Base-by-base conservation (phyloP, 768 basidiomycete species). In the Calocybe indica region DNA sequence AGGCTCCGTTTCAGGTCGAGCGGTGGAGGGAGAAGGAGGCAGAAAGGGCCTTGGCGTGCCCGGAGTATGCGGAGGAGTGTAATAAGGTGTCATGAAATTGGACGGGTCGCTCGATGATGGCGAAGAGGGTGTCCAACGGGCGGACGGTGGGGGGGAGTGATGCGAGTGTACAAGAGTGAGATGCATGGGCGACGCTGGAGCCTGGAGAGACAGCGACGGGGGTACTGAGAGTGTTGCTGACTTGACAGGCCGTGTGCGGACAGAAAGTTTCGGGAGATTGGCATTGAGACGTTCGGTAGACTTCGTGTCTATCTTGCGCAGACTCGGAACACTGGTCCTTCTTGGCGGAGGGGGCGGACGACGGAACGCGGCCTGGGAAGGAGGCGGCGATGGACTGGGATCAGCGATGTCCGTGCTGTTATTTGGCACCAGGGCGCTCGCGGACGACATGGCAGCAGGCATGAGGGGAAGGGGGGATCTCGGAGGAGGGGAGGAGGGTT, bases 1-100 rank as follows among this genome's bases (percentile, higher is more conserved):
- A 15, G 83, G 80, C 41, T 79, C 77, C 3, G 72, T 67, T 55
- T 80, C 82, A 5, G 83, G 85, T 3, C 80, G 78, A 1, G 80
- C 84, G 1, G 86, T 88, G 42, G 65, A 63, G 5, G 82, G 84
- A 7, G 85, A 81, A 14, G 76, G 78, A 7, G 81, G 78, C 8
- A 62, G 52, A 34, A 56, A 51, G 1, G 67, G 64, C 51, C 64
- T 72, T 10, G 74, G 75, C n/a, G 75, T 72, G 22, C 70, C 70
- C 28, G 76, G 74, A 1, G 75, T 76, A 58, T 75, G 76, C 30
- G 75, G 76, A 14, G 77, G 77, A 2, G 77, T 78, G 48, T 67
- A 77, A 52, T 75, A 79, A 1, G 76, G 69, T 10, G 79, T 72
- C 47, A 71, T 66, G 45, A 72, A 69, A 48, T 75, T 74, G 12